A percentile compares a stretch with the other conserved stretches of the same genome.
These are phyloP conservation scores for Penicillium turbatum DNA, from an alignment of 495 filamentous ascomycete genomes.

Conservation along the genomic window DNA sequence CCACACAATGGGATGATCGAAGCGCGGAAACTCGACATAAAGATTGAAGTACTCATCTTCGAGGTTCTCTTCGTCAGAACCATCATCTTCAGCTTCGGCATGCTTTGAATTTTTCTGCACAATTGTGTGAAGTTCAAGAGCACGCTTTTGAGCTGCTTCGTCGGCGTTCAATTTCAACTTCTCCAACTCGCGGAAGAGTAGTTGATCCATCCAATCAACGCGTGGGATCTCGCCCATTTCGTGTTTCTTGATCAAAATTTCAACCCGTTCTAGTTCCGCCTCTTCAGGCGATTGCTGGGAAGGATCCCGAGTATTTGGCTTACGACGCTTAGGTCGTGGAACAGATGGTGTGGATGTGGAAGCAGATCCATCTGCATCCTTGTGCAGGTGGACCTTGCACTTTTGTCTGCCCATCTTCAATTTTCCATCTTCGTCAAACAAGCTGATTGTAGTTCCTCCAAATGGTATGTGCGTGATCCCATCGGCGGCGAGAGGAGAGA, in stretches of 20 bases:
- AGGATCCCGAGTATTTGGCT: conserved; percentile 38
- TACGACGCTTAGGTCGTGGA: conserved; percentile 45
- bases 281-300: conserved; percentile 54
- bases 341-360: conserved; percentile 71
- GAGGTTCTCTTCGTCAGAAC: conserved; percentile 37
- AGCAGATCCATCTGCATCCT: conserved; percentile 80
- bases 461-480: conserved; percentile 75
- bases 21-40: conserved; percentile 87
- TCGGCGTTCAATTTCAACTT: conserved; percentile 61
- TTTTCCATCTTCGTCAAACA: conserved; percentile 90
- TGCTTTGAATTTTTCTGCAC: conserved; percentile 21
- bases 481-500: conserved; percentile 69
- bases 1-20: conserved; percentile 95
- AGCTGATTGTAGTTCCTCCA: conserved; percentile 82
- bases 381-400: conserved; percentile 76
- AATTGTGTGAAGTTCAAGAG: conserved; percentile 25
- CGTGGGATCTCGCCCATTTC: conserved; percentile 93
- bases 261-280: conserved; percentile 75
- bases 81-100: conserved; percentile 24
- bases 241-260: conserved; percentile 91
- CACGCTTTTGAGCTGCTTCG: conserved; percentile 38
- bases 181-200: conserved; percentile 84
- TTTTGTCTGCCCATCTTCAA: conserved; percentile 89
- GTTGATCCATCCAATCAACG: conserved; percentile 90
- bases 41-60: conserved; percentile 64